Conservation (phyloP, 371 early-diverging fungal genomes). For the Mucor circinelloides region DNA sequence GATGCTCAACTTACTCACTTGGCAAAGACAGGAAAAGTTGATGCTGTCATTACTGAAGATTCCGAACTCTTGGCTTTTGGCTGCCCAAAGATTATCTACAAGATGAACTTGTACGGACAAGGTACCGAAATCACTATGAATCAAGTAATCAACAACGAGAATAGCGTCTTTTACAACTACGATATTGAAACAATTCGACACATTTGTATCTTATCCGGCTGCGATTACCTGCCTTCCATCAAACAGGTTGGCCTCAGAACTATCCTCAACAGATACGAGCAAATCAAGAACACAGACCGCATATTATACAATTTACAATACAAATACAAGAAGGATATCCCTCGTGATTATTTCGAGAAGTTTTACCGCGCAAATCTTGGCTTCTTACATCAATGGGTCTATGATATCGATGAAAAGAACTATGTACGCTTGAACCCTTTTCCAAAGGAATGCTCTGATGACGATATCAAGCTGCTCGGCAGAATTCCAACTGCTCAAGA, state of each 20-base stretch:
- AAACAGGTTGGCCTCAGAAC: slow-evolving; percentile 88
- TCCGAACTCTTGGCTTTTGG: slow-evolving; percentile 98
- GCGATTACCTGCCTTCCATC: slow-evolving; percentile 90
- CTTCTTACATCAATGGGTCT: slow-evolving; percentile 84
- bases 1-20: slow-evolving; percentile 97
- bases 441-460: slow-evolving; percentile 30
- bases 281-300: neutral
- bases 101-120: slow-evolving; percentile 76
- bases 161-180: neutral
- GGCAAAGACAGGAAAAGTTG: slow-evolving; percentile 67
- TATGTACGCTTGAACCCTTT: slow-evolving; percentile 63
- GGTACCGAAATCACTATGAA: slow-evolving; percentile 1
- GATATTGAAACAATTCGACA: slow-evolving; percentile 1
- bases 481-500: slow-evolving; percentile 1
- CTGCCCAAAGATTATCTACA: slow-evolving; percentile 73
- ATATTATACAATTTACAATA: neutral
- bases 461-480: slow-evolving; percentile 17
- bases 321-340: neutral
- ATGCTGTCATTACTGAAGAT: slow-evolving; percentile 95
- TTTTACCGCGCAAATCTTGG: slow-evolving; percentile 77
- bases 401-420: slow-evolving; percentile 51
- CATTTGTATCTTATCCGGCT: slow-evolving; percentile 94
- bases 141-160: neutral
- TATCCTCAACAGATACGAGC: neutral
- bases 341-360: slow-evolving; percentile 53